Base-by-base conservation (phyloP, 2,329 filamentous ascomycete species). In the Coniochaeta hoffmannii region DNA sequence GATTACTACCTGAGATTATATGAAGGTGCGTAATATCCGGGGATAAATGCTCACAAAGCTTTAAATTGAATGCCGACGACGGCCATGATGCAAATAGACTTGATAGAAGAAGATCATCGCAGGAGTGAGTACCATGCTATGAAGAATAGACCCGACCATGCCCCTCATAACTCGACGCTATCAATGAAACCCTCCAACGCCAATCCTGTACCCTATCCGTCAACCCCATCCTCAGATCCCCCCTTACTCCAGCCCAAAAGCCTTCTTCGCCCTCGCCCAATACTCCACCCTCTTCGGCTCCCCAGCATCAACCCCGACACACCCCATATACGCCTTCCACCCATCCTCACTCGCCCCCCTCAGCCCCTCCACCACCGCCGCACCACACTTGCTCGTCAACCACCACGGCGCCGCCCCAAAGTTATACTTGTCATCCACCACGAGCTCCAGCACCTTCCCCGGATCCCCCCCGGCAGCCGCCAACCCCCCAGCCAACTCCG, bases 331-430 rank as follows among this genome's bases (percentile, higher is more conserved):
- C 0, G 65, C 63, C 3, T 55, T 31, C 57, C 74, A 81, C 1
- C 73, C 78, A 0, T 58, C 65, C 22, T 80, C 74, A 11, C 65
- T 61, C 55, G 72, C 68, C 1, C 54, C 36, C n/a, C 63, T 58
- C 36, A 82, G 69, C 26, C 59, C 62, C 0, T 61, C 24, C 12
- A 67, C 62, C 41, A 76, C 69, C 1, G 7, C 41, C 41, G 3
- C 12, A 8, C 14, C 14, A n/a, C 41, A 46, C 41, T 57, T 9
- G 3, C 59, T 41, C 1, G 63, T 64, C 24, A 79, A 62, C 66
- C 75, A 82, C 80, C 80, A 83, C 2, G 77, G 63, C 7, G 72
- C 79, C 41, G 71, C 74, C 56, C 69, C 78, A 66, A 82, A 83
- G 69, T 81, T 80, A 69, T 76, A 74, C 63, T 78, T 61, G 65